Conservation (phyloP, 148 eudicot species). For the Arbutus unedo region DNA sequence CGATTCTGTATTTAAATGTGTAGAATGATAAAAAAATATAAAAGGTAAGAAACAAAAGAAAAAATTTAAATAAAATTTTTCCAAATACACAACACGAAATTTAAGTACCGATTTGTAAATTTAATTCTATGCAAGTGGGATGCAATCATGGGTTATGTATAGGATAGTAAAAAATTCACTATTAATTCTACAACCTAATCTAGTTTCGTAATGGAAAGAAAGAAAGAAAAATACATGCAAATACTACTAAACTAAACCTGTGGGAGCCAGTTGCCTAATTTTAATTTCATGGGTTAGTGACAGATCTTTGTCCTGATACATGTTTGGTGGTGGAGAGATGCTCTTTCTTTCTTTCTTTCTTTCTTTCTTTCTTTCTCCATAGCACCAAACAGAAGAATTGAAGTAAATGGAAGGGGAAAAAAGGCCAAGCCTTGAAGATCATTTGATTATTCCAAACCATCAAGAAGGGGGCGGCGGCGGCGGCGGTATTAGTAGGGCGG, state of each 20-base stretch:
- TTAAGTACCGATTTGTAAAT: no score
- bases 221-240: neutral
- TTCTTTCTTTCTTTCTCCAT: neutral
- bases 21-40: no score
- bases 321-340: neutral
- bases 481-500: neutral
- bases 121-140: no score
- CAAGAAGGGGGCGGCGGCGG: neutral
- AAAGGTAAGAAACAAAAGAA: no score
- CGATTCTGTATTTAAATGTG: no score
- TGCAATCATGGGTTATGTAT: no score
- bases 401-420: neutral
- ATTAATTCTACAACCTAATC: neutral
- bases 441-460: slow-evolving; percentile 1
- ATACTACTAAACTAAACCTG: neutral
- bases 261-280: slow-evolving; percentile 1
- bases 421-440: neutral
- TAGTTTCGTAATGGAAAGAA: neutral
- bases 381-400: neutral
- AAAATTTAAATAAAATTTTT: no score
- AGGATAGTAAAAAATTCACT: neutral
- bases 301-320: neutral
- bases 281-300: neutral
- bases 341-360: neutral
- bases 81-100: no score